Base-by-base conservation (phyloP, 2,329 filamentous ascomycete species). In the Achaetomium macrosporum region DNA sequence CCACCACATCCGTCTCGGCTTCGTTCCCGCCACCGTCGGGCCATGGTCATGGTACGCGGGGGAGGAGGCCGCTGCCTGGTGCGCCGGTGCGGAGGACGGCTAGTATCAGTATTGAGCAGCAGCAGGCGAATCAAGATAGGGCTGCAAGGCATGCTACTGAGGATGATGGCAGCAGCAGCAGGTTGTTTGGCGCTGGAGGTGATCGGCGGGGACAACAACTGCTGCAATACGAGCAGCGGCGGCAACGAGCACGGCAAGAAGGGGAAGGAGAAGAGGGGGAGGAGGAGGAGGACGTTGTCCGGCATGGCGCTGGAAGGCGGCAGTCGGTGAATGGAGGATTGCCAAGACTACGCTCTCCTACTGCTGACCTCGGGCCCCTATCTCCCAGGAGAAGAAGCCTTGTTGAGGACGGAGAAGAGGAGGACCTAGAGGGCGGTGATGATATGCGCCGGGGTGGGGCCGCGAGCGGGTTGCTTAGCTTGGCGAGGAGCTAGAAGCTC, bases 401-500 rank as follows among this genome's bases (percentile, higher is more conserved):
- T 17, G 47, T 37, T 29, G 30, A 47, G 15, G 44, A 36, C n/a
- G 37, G 29, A 16, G 29, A 20, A 16, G 44, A 45, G 4, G 36
- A 44, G 19, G 59, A 47, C 4, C 15, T 45, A 16, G 63, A 60
- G n/a, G 11, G 20, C 13, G 41, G 25, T 2, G 50, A 50, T 17
- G 39, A 73, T 53, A 77, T 73, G 11, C 11, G 41, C 7, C 10
- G 51, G 5, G 51, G 51, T 4, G 70, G 73, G 42, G 78, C 78
- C 9, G 78, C 74, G 12, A 76, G 74, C 61, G 79, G 76, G 8
- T 62, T 84, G 59, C 65, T 82, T 25, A 63, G 64, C 36, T 54
- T 67, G 45, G 67, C 70, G 19, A 65, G 67, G 52, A 61, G 64
- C 43, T 68, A 61, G 57, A 53, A 42, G 43, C 50, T 51, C 36